Percentiles rank a stretch among this genome's conserved stretches.
Evolutionary conservation across 805 yeast species (phyloP).

Genomic region (Candida ovalis): DNA sequence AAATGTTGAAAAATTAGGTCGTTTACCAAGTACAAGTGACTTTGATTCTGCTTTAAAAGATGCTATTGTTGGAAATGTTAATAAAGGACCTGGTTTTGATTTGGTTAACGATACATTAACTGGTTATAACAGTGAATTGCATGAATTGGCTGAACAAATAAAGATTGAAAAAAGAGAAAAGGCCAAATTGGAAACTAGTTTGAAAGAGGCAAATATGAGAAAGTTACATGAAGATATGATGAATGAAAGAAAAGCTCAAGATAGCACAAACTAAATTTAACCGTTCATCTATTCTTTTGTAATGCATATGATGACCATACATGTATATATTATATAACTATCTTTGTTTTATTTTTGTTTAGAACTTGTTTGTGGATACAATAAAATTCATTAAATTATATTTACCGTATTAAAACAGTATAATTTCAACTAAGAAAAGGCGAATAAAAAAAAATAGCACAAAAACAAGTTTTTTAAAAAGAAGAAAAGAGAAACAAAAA

Average conservation of each 20-base stretch:
- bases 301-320: not conserved
- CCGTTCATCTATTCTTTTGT: not conserved
- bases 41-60: conserved; percentile 28
- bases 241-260: conserved; percentile 12
- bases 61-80: conserved; percentile 27
- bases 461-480: too few species aligned
- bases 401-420: too few species aligned
- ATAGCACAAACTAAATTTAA: not conserved
- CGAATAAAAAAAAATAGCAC: not conserved
- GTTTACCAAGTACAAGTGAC: conserved; percentile 17
- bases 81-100: conserved; percentile 31
- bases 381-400: not conserved
- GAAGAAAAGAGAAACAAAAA: not conserved
- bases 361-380: not conserved
- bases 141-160: conserved; percentile 21
- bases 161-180: conserved; percentile 17
- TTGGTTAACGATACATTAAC: conserved; percentile 29
- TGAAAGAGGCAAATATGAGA: conserved; percentile 21
- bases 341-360: not conserved
- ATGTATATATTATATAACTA: not conserved
- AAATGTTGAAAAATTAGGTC: conserved; percentile 20
- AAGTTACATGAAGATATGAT: conserved; percentile 21
- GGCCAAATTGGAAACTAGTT: conserved; percentile 20
- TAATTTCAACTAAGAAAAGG: not conserved
- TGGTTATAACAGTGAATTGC: conserved; percentile 24